These are phyloP conservation scores for Beauveria asiatica DNA, from an alignment of 2,329 filamentous ascomycete genomes.

Conservation along the genomic window DNA sequence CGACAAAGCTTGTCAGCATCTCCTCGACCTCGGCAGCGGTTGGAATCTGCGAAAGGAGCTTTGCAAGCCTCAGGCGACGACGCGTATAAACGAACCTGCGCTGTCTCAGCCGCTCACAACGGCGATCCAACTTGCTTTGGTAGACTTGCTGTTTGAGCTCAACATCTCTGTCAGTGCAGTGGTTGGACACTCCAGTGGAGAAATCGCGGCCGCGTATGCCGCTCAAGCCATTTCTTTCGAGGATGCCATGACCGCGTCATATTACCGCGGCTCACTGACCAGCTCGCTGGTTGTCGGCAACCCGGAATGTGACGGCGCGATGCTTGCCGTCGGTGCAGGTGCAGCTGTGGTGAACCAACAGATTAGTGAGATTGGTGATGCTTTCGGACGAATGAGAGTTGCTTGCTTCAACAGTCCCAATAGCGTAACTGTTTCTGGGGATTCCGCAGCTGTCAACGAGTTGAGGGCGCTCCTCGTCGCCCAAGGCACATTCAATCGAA, in stretches of 20 bases:
- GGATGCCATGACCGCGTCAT: conserved; percentile 35
- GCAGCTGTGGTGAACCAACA: conserved; percentile 13
- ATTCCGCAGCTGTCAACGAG: background rate
- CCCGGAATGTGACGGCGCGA: conserved; percentile 21
- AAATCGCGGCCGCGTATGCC: conserved; percentile 34
- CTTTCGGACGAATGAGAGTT: conserved; percentile 20
- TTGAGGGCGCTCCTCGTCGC: background rate
- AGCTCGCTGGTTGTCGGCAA: conserved; percentile 14
- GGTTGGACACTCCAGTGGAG: conserved; percentile 33
- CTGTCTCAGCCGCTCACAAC: conserved; percentile 31
- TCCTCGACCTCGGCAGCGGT: background rate
- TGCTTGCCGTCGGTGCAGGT: conserved; percentile 29
- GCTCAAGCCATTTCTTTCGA: conserved; percentile 32
- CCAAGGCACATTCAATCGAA: background rate
- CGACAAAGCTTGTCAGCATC: conserved; percentile 11
- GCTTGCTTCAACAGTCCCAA: conserved; percentile 21
- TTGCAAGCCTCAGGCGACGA: conserved; percentile 12
- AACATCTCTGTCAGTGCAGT: conserved; percentile 27
- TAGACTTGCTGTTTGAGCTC: conserved; percentile 31
- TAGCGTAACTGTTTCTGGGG: background rate
- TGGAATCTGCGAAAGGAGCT: conserved; percentile 1
- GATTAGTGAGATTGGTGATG: conserved; percentile 18
- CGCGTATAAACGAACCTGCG: conserved; percentile 23
- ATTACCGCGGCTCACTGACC: conserved; percentile 20
- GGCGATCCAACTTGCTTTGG: conserved; percentile 34